Base-by-base conservation (phyloP, 345 rosid genomes). In the Laguncularia racemosa region DNA sequence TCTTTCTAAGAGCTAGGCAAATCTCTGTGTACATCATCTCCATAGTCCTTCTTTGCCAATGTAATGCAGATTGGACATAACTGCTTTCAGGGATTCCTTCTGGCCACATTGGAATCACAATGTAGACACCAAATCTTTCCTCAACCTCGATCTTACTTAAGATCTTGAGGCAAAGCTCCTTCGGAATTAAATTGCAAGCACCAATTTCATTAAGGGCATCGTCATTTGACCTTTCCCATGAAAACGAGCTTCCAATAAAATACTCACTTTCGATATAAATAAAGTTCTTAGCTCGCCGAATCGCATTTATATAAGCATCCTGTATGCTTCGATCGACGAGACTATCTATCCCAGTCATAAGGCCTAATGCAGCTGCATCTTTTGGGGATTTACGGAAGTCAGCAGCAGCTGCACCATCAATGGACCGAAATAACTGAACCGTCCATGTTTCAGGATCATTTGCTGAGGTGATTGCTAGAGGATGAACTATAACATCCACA, bases 221-320 rank as follows among this genome's bases (percentile, higher is more conserved):
- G 43, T 59, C 93, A 13, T 21, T n/a, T 14, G 16, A 54, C 2
- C 83, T 58, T 45, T 55, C 79, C 96, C 95, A 85, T 8, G 80
- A 89, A 2, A 78, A 88, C 2, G 95, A 85, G 71, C 97, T 88
- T 57, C 96, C 95, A 0, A 88, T 54, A 64, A 88, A 88, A 62
- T 91, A 91, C 65, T 88, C 96, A 58, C 82, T 91, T 53, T 91
- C 97, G 14, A 91, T 85, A 72, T 85, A 91, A 54, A 91, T 82
- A 12, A 88, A 91, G 20, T 80, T 65, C 49, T 80, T 81, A 10
- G 96, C 95, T 52, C 96, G 71, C 13, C 97, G 73, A 53, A 88
- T 91, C 6, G 90, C 95, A 3, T 73, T 74, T 59, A 91, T 78
- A 48, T 85, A 88, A 33, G 90, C 95, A 56, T 91, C 95, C 63